Evolutionary conservation across 1,139 yeast genomes (phyloP), one percentile per base, ranked within the genome.

Genomic region (Diutina ranongensis): DNA sequence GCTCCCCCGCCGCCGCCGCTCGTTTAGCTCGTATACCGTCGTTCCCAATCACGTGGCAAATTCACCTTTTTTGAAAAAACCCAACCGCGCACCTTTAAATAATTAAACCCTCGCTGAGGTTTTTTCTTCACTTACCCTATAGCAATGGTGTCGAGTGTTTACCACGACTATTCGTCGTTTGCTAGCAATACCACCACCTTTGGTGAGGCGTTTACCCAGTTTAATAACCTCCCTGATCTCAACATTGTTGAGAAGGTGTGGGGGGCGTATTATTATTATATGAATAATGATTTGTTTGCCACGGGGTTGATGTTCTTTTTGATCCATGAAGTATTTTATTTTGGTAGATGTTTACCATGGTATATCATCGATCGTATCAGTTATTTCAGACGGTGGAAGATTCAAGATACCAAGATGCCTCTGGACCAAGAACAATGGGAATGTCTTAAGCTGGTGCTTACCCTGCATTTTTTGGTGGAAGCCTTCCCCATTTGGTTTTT

Each of bases 291-390:
- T 49, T 55, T 70, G 46, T 65, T 71, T 51, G 72, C 75, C 44
- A 71, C 75, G 20, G 75, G 75, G 1, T 59, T 70, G 45, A 56
- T 70, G 46, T 65, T 71, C 56, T 70, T 71, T 53, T 50, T 62
- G 34, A 60, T 64, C 41, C 75, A 71, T 49, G 75, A 71, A 51
- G 27, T 66, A 27, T 64, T 66, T 52, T 71, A 71, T 52, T 71
- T 70, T 49, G 74, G 73, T 16, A 58, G 75, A 53, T 67, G 73
- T 50, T 50, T 70, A 44, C 75, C 74, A n/a, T 71, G 74, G 72
- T 60, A 58, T 48, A 61, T 69, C 20, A 67, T 71, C 47, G 75
- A 68, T 54, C 57, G 62, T 49, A 67, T 69, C 42, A 69, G 72
- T 16, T 68, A 56, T 53, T 70, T 71, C 58, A 58, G 58, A 49